Base-by-base conservation (phyloP, 148 eudicot species). In the Hydrangea macrophylla region DNA sequence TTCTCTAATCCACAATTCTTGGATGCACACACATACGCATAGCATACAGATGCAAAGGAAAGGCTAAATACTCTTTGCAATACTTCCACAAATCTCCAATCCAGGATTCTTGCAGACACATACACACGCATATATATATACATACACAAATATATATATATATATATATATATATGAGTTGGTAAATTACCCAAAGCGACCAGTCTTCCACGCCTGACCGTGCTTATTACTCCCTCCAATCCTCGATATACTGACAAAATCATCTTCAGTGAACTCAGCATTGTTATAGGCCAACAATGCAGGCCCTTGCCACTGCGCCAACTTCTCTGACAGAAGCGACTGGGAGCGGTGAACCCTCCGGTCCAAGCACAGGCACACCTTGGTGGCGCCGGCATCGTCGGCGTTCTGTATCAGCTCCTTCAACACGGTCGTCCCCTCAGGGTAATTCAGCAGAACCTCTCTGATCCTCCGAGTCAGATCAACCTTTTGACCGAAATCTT, bases 361-460 rank as follows among this genome's bases (percentile, higher is more conserved):
- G 77, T 94, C 99, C 55, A 94, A 76, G 82, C 99, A 94, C 24
- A 94, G 79, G 33, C 84, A 59, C 54, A 94, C 89, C 50, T 64
- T 84, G 45, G 89, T 94, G 26, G 99, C 99, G 8, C 96, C 97
- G 62, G 99, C 99, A 27, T 94, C 98, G 35, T 94, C 98, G 40
- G 98, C 98, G 70, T 94, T 94, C 78, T 94, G 98, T 27, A 94
- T 84, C n/a, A 94, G 77, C 65, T 94, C 98, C 58, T 90, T 94
- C 24, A 93, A 62, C 7, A 93, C 95, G 0, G 98, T 93, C 4
- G 98, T 93, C 0, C 98, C 98, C 72, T 93, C 98, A 0, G 98
- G 98, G 20, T 93, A 93, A 72, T 90, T 93, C 33, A 81, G 48
- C 40, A 93, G 61, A n/a, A 93, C 95, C 69, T 93, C 98, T 20